phyloP scores from a whole-genome alignment of 2,329 filamentous ascomycete species.

The Lachnellula cervina region DNA sequence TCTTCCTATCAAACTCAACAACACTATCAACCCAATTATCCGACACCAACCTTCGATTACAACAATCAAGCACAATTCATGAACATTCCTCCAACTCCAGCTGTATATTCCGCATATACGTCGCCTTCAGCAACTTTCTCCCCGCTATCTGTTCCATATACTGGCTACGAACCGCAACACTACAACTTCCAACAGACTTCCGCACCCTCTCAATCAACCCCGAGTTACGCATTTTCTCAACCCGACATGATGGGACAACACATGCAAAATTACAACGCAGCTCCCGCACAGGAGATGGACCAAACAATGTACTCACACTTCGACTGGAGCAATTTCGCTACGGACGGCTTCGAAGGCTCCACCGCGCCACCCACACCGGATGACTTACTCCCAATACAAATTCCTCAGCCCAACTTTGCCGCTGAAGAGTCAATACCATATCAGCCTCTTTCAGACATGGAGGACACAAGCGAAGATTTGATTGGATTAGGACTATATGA shows the following conservation, averaged over 20 bases:
- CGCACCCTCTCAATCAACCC: conserved; percentile 8
- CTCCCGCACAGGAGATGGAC: conserved; percentile 17
- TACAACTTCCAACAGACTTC: conserved; percentile 12
- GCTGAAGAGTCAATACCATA: conserved; percentile 48
- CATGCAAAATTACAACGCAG: conserved; percentile 9
- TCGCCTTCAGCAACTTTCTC: conserved; percentile 54
- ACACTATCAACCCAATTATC: conserved; percentile 34
- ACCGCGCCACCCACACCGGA: conserved; percentile 57
- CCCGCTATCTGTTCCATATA: conserved; percentile 46
- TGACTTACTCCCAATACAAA: conserved; percentile 49
- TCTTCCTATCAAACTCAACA: conserved; percentile 43
- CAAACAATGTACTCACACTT: conserved; percentile 29
- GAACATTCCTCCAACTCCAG: conserved; percentile 41
- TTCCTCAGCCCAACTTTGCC: conserved; percentile 41
- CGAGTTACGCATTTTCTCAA: conserved; percentile 15
- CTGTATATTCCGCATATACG: conserved; percentile 52
- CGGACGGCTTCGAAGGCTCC: conserved; percentile 39
- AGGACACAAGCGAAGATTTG: conserved; percentile 62
- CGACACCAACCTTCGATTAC: conserved; percentile 36
- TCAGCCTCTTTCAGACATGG: conserved; percentile 48
- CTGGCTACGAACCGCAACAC: conserved; percentile 23
- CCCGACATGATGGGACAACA: conserved; percentile 10
- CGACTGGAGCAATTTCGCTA: conserved; percentile 44
- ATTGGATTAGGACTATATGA: conserved; percentile 83
- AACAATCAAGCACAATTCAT: conserved; percentile 18